A percentile compares a stretch with the other conserved stretches of the same genome.
Conservation (phyloP, 192 early-diverging fungal genomes). For the Anaeromyces robustus region DNA sequence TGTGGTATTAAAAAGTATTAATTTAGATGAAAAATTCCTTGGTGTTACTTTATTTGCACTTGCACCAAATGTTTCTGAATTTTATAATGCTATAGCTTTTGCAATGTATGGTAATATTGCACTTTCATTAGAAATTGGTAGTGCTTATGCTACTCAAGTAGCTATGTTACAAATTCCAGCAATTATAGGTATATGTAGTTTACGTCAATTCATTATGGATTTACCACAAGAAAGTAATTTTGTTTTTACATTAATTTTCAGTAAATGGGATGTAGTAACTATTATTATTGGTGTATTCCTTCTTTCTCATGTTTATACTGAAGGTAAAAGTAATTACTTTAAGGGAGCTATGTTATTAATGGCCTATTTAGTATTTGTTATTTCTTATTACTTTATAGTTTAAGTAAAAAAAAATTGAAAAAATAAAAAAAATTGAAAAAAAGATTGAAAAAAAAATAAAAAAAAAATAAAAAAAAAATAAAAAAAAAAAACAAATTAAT, state of each 20-base stretch:
- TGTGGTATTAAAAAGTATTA: slow-evolving; percentile 43
- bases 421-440: no score
- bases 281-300: slow-evolving; percentile 36
- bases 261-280: slow-evolving; percentile 49
- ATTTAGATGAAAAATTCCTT: slow-evolving; percentile 66
- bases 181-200: slow-evolving; percentile 39
- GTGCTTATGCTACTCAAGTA: slow-evolving; percentile 88
- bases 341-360: slow-evolving; percentile 82
- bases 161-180: slow-evolving; percentile 89
- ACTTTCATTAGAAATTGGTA: slow-evolving; percentile 81
- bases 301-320: slow-evolving; percentile 71
- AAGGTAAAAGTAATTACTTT: slow-evolving; percentile 94
- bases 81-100: slow-evolving; percentile 83
- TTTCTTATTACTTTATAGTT: slow-evolving; percentile 54
- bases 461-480: no score
- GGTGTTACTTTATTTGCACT: slow-evolving; percentile 88
- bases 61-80: slow-evolving; percentile 92
- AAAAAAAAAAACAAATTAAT: no score
- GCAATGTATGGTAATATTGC: slow-evolving; percentile 74
- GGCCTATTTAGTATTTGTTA: slow-evolving; percentile 68
- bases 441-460: no score
- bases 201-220: slow-evolving; percentile 14
- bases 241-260: slow-evolving; percentile 54
- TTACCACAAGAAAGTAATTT: neutral
- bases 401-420: neutral